Base-by-base conservation (phyloP, 2,329 filamentous ascomycete species). In the Neonectria punicea region DNA sequence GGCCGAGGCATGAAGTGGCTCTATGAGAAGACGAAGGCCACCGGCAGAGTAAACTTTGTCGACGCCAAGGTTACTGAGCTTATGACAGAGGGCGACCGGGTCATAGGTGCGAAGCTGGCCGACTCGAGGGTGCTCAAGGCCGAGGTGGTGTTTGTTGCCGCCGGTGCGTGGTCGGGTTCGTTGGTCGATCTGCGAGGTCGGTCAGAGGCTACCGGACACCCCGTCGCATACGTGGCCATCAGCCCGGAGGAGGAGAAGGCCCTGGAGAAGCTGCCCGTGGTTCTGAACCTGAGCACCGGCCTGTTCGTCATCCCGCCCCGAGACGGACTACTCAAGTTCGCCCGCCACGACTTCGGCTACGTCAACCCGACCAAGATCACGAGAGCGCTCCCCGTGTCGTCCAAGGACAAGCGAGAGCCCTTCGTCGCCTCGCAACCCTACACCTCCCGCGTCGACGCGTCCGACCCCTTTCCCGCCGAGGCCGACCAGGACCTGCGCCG, bases 161-260 rank as follows among this genome's bases (percentile, higher is more conserved):
- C 94, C 0, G 95, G 95, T 16, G 94, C 95, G 5, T 98, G 95
- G 94, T 93, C 92, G 2, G 87, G 90, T 2, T 85, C 87, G 1
- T 84, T 98, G 22, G 81, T 98, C 61, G 92, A 97, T 78, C 83
- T 98, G 1, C 84, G 90, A 51, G 93, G 93, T 28, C 87, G 92
- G 49, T 90, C 90, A 43, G 87, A 91, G 68, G 92, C 94, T 2
- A 97, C 93, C 0, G 95, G 93, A 14, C 95, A 98, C 74, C 87
- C 88, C 0, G 77, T 98, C 28, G 91, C 87, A 13, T 98, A 97
- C 80, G 82, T 97, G 69, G 84, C 89, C 68, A 86, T 98, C 71
- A 91, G 89, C 0, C 81, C 88, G 16, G 86, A 87, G 5, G 94
- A 98, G 79, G 89, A 94, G 79, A 82, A 83, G 16, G 78, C 79